Evolutionary conservation across 202 grass and related monocot genomes (phyloP).

Genomic region (Musa balbisiana): DNA sequence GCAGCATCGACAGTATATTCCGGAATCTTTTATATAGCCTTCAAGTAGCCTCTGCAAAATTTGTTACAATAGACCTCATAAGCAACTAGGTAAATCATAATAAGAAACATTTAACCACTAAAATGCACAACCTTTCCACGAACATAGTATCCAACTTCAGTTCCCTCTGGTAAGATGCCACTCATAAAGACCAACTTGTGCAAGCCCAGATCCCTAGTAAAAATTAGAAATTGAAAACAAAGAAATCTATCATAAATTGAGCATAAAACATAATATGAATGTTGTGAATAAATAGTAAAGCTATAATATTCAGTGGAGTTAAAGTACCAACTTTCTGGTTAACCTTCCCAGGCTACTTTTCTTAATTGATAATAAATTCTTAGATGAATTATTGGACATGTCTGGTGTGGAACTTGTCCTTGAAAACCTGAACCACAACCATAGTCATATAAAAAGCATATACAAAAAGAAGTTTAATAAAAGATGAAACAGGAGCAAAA

Average conservation of each 20-base stretch:
- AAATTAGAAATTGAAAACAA: conserved; percentile 9
- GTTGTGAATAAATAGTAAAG: background rate
- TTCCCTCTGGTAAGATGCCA: conserved; percentile 60
- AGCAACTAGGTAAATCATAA: conserved; percentile 8
- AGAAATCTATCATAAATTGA: conserved; percentile 17
- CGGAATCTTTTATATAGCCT: conserved; percentile 78
- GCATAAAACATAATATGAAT: conserved; percentile 15
- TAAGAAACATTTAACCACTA: conserved; percentile 20
- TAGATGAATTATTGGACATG: conserved; percentile 34
- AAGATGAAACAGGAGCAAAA: background rate
- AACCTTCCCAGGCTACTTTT: conserved; percentile 63
- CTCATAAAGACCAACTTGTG: conserved; percentile 92
- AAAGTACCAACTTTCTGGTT: conserved; percentile 78
- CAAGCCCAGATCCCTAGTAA: conserved; percentile 65
- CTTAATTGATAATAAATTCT: conserved; percentile 48
- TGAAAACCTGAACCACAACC: conserved; percentile 29
- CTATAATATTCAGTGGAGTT: conserved; percentile 14
- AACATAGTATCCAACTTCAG: conserved; percentile 79
- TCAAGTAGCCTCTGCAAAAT: conserved; percentile 67
- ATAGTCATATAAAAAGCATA: conserved; percentile 1
- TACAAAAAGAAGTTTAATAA: background rate
- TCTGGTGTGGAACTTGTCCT: conserved; percentile 20
- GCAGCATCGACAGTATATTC: conserved; percentile 91
- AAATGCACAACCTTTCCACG: conserved; percentile 64
- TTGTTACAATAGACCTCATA: conserved; percentile 23